A percentile compares a stretch with the other conserved stretches of the same genome.
phyloP scores from a whole-genome alignment of 148 eudicot species.

The Simmondsia chinensis region DNA sequence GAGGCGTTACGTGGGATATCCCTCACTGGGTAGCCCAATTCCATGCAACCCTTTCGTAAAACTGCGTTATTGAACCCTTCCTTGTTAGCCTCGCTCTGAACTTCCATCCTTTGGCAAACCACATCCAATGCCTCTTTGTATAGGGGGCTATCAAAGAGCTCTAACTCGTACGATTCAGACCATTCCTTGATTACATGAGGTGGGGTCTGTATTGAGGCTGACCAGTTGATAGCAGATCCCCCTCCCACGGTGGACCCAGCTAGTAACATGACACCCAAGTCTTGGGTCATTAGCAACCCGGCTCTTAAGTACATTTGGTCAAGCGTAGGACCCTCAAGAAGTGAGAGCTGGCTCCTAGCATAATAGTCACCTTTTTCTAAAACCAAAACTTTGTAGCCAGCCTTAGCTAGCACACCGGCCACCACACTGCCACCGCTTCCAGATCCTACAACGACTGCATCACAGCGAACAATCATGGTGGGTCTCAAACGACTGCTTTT shows the following conservation, averaged over 20 bases:
- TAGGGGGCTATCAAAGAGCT: conserved; percentile 34
- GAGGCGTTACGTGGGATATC: conserved; percentile 48
- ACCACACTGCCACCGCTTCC: conserved; percentile 75
- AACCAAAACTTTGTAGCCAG: conserved; percentile 73
- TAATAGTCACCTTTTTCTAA: conserved; percentile 56
- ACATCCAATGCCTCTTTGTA: conserved; percentile 46
- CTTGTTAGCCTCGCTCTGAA: conserved; percentile 37
- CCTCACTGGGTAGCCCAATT: conserved; percentile 46
- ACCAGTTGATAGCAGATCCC: conserved; percentile 70
- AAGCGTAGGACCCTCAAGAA: conserved; percentile 54
- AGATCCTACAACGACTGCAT: conserved; percentile 63
- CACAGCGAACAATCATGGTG: conserved; percentile 36
- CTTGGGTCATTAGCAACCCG: conserved; percentile 39
- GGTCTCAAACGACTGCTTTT: not conserved
- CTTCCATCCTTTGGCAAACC: conserved; percentile 63
- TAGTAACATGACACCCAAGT: conserved; percentile 33
- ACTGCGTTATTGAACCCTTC: conserved; percentile 64
- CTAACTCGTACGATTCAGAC: conserved; percentile 27
- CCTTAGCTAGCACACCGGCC: conserved; percentile 58
- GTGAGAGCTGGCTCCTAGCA: conserved; percentile 46
- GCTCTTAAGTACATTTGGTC: conserved; percentile 59
- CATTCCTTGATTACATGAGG: conserved; percentile 46
- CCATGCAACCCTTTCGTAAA: conserved; percentile 53
- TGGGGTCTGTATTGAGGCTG: conserved; percentile 62
- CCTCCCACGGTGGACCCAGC: conserved; percentile 83